A percentile compares a stretch with the other conserved stretches of the same genome.
Evolutionary conservation across 208 protist species (phyloP).

Genomic region (Spongospora subterranea): DNA sequence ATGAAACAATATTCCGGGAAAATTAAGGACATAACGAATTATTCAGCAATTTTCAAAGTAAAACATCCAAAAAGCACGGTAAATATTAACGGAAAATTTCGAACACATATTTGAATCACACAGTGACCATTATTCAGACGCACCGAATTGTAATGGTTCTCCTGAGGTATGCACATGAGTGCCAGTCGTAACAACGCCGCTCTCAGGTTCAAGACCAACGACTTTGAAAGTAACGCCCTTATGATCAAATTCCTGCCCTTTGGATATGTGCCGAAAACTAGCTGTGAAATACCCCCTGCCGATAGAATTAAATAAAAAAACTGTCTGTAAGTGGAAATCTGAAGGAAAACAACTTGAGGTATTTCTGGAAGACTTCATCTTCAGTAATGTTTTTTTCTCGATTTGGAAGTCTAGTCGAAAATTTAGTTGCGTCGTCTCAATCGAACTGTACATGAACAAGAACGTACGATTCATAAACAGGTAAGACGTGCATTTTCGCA

Average conservation of each 20-base stretch:
- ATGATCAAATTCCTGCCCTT: neutral
- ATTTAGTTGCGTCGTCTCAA: neutral
- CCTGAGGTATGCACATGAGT: neutral
- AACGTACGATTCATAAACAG: conserved; percentile 23
- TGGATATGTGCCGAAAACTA: neutral
- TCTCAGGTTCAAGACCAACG: neutral
- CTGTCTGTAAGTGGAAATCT: neutral
- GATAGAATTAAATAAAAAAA: neutral
- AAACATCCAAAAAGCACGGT: no score
- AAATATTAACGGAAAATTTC: no score
- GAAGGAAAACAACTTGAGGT: neutral
- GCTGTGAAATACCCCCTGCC: neutral
- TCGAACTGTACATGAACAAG: neutral
- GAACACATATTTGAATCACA: no score
- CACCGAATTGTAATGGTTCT: neutral
- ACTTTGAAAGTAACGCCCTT: conserved; percentile 12
- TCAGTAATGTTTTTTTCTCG: conserved; percentile 40
- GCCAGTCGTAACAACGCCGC: neutral
- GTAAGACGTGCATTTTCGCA: neutral
- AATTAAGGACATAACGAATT: no score
- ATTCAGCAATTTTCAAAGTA: neutral
- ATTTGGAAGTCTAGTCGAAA: conserved; percentile 29
- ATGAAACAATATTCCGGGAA: no score
- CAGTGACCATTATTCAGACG: neutral
- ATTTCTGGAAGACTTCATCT: neutral